Evolutionary conservation across 257 asterid species (phyloP).

Genomic region (Solanum lignicaule): DNA sequence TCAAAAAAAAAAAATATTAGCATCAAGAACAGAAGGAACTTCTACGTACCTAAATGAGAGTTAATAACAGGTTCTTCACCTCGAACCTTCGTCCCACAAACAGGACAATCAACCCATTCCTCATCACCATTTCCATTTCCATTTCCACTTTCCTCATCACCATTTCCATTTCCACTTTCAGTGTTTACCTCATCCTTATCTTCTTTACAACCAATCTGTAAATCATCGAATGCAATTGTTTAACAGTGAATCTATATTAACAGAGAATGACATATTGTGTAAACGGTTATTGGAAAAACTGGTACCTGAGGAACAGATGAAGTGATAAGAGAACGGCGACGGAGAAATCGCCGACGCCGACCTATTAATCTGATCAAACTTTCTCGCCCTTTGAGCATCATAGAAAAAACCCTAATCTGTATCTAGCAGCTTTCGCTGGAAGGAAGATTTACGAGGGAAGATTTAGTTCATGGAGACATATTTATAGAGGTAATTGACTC

Average conservation of each 20-base stretch:
- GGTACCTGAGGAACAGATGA: slow-evolving; percentile 24
- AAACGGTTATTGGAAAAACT: neutral
- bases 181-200: slow-evolving; percentile 8
- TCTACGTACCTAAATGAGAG: slow-evolving; percentile 63
- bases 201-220: neutral
- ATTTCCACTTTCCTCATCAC: slow-evolving; percentile 8
- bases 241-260: neutral
- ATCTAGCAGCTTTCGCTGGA: neutral
- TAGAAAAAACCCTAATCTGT: neutral
- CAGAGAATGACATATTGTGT: neutral
- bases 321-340: slow-evolving; percentile 42
- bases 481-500: neutral
- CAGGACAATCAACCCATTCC: slow-evolving; percentile 62
- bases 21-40: neutral
- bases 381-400: slow-evolving; percentile 69
- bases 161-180: neutral
- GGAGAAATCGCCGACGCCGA: slow-evolving; percentile 69
- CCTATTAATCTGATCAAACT: slow-evolving; percentile 72
- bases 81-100: slow-evolving; percentile 49
- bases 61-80: slow-evolving; percentile 44
- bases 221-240: neutral
- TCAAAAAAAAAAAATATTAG: neutral
- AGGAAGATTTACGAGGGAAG: neutral
- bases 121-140: neutral
- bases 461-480: neutral